These are phyloP conservation scores for Botrytis byssoidea DNA, from an alignment of 2,329 filamentous ascomycete species.

Conservation along the genomic window DNA sequence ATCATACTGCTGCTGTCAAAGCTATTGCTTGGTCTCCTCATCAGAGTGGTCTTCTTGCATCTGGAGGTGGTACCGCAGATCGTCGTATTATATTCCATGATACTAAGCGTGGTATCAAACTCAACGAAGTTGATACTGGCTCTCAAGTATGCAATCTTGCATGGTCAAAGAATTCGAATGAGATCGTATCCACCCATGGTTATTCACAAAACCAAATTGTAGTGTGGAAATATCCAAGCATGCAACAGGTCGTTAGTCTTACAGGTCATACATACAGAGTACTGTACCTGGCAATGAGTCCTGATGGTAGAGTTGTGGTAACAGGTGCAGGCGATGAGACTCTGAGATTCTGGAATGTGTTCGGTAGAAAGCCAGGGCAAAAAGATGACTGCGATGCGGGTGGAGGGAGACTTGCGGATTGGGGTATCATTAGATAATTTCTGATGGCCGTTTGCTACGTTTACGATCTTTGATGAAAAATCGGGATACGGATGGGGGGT, in stretches of 20 bases:
- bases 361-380: slow-evolving; percentile 75
- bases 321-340: slow-evolving; percentile 97
- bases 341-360: slow-evolving; percentile 93
- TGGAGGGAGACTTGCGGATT: slow-evolving; percentile 65
- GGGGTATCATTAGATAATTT: slow-evolving; percentile 73
- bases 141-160: slow-evolving; percentile 98
- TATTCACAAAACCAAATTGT: slow-evolving; percentile 99
- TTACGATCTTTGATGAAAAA: slow-evolving; percentile 8
- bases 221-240: slow-evolving; percentile 98
- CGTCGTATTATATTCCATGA: slow-evolving; percentile 98
- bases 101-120: slow-evolving; percentile 74
- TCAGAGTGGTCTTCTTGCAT: slow-evolving; percentile 89
- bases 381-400: slow-evolving; percentile 64
- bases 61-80: slow-evolving; percentile 92
- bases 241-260: slow-evolving; percentile 93
- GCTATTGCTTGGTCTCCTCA: slow-evolving; percentile 98
- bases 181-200: slow-evolving; percentile 94
- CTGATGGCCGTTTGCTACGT: background rate
- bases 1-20: slow-evolving; percentile 95
- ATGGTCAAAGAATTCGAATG: slow-evolving; percentile 96
- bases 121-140: slow-evolving; percentile 91
- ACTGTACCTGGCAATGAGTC: slow-evolving; percentile 94
- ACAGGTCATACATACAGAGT: slow-evolving; percentile 97
- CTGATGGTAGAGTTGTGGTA: slow-evolving; percentile 88
- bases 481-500: background rate